These are phyloP conservation scores for Fusarium dlaminii DNA, from an alignment of 2,329 filamentous ascomycete genomes.

Conservation along the genomic window DNA sequence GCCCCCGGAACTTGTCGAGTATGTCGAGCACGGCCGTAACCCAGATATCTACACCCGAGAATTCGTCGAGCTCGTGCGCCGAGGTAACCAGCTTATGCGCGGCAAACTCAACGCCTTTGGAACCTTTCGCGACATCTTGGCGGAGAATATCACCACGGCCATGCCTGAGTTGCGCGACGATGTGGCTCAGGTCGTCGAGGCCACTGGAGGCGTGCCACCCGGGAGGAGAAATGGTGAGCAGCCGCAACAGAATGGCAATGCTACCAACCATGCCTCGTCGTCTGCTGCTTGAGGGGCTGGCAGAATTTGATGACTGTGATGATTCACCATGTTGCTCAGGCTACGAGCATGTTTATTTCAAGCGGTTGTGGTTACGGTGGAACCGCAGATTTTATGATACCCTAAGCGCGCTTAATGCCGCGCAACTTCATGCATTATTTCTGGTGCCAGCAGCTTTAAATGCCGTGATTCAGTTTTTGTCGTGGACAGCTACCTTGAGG, in stretches of 20 bases:
- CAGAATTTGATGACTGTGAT: neutral
- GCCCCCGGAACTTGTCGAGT: conserved; percentile 71
- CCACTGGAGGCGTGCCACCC: conserved; percentile 50
- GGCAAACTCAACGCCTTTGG: conserved; percentile 72
- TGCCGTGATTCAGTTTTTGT: neutral
- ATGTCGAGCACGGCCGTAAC: conserved; percentile 77
- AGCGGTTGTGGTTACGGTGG: neutral
- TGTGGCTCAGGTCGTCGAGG: conserved; percentile 59
- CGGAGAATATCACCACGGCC: conserved; percentile 64
- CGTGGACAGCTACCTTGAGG: neutral
- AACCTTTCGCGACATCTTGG: conserved; percentile 69
- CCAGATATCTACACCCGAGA: conserved; percentile 79
- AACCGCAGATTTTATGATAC: conserved; percentile 1
- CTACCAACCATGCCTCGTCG: conserved; percentile 7
- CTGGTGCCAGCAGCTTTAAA: neutral
- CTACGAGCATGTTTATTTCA: conserved; percentile 12
- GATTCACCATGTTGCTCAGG: neutral
- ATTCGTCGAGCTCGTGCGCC: conserved; percentile 74
- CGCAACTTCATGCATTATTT: neutral
- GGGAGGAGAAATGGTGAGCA: conserved; percentile 19
- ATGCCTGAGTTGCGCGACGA: conserved; percentile 69
- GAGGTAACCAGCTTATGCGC: conserved; percentile 72
- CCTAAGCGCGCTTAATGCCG: neutral
- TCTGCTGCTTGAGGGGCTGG: neutral
- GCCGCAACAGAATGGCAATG: conserved; percentile 24